A percentile compares a stretch with the other conserved stretches of the same genome.
phyloP scores from a whole-genome alignment of 2,329 filamentous ascomycete species.

The Apiospora kogelbergensis region DNA sequence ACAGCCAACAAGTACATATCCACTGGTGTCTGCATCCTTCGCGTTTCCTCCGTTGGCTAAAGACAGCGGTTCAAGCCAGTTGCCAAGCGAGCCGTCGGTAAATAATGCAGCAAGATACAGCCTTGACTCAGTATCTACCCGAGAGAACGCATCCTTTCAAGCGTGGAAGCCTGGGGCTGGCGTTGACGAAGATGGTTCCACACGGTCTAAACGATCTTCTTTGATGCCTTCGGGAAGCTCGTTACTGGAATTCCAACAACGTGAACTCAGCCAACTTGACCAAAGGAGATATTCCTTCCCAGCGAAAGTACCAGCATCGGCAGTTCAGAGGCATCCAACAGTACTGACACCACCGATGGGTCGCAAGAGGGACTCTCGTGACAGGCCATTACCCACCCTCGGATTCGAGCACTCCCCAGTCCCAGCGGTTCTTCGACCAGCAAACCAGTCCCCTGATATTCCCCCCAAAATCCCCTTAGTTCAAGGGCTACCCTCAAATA shows the following conservation, averaged over 20 bases:
- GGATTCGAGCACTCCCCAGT: background rate
- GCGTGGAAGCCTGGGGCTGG: background rate
- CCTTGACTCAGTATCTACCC: background rate
- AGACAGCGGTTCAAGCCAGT: background rate
- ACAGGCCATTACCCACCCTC: background rate
- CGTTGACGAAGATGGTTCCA: background rate
- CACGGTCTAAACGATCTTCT: constrained; percentile 11
- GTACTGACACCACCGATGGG: constrained; percentile 19
- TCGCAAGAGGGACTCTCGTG: constrained; percentile 11
- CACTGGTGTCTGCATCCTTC: constrained; percentile 31
- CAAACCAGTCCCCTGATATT: background rate
- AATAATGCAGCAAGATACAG: background rate
- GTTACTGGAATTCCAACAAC: constrained; percentile 26
- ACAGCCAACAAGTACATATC: constrained; percentile 23
- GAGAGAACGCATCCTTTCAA: background rate
- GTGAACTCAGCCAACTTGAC: constrained; percentile 21
- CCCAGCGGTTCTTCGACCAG: background rate
- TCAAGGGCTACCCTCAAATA: background rate
- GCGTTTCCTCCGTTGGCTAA: constrained; percentile 24
- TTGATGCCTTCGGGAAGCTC: constrained; percentile 9
- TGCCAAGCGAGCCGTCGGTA: background rate
- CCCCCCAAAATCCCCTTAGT: constrained; percentile 10
- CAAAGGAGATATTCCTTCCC: constrained; percentile 19
- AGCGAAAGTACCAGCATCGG: constrained; percentile 9
- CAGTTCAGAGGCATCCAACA: constrained; percentile 14